phyloP scores from a whole-genome alignment of 2,329 filamentous ascomycete genomes.

The Reticulascus tulasneorum region DNA sequence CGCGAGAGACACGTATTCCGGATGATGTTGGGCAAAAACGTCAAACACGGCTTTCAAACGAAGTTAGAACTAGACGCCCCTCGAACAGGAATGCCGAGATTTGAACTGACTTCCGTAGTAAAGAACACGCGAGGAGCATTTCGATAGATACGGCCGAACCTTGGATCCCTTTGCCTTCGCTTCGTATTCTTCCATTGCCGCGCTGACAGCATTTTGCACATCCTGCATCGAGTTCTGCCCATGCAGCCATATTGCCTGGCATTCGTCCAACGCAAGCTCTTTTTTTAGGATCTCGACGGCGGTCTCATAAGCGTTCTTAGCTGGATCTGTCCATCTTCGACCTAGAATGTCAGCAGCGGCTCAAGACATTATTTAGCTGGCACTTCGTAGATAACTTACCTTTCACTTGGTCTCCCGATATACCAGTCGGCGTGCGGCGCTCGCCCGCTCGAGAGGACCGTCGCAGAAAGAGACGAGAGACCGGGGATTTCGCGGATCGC shows the following conservation, averaged over 20 bases:
- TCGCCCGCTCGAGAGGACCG: too few relatives aligned
- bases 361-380: too few relatives aligned
- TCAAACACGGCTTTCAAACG: conserved; percentile 1
- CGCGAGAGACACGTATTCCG: not conserved
- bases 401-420: too few relatives aligned
- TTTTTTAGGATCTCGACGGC: not conserved
- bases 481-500: too few relatives aligned
- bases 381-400: too few relatives aligned
- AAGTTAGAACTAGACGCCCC: too few relatives aligned
- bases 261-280: not conserved
- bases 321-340: conserved; percentile 4
- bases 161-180: not conserved
- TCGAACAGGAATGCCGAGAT: too few relatives aligned
- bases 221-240: not conserved
- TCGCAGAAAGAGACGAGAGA: too few relatives aligned
- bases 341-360: too few relatives aligned
- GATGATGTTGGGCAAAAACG: conserved; percentile 1
- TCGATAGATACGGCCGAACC: not conserved
- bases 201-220: not conserved
- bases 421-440: too few relatives aligned
- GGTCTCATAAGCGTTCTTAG: not conserved
- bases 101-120: conserved; percentile 1
- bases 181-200: not conserved
- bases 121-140: conserved; percentile 2
- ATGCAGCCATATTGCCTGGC: not conserved